Conservation (phyloP, 108 stramenopile species). For the Aurantiochytrium sp. region DNA sequence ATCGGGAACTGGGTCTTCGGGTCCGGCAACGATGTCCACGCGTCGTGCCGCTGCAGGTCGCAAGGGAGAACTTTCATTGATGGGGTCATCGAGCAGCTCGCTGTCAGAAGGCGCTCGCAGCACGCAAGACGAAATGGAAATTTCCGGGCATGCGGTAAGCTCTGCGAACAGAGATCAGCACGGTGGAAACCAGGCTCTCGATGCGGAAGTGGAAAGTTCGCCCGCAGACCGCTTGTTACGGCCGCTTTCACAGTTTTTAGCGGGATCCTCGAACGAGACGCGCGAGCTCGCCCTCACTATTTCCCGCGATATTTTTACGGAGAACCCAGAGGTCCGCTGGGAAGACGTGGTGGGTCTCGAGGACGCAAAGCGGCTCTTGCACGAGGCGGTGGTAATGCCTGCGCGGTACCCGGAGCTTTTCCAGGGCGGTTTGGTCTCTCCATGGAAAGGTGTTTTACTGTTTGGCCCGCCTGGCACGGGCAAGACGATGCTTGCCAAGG, state of each 20-base stretch:
- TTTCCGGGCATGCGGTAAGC: background rate
- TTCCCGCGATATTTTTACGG: slow-evolving; percentile 50
- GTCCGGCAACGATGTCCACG: no score
- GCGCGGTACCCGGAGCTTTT: slow-evolving; percentile 60
- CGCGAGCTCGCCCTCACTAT: slow-evolving; percentile 43
- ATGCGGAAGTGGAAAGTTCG: background rate
- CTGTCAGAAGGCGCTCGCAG: no score
- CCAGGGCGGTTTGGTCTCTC: slow-evolving; percentile 56
- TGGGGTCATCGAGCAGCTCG: no score
- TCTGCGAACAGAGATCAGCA: no score
- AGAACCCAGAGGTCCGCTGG: slow-evolving; percentile 38
- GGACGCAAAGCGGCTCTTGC: slow-evolving; percentile 47
- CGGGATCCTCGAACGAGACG: slow-evolving; percentile 40
- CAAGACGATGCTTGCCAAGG: slow-evolving; percentile 73
- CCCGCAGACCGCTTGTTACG: slow-evolving; percentile 20
- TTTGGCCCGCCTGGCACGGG: slow-evolving; percentile 68
- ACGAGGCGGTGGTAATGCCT: slow-evolving; percentile 64
- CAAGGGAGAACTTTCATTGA: no score
- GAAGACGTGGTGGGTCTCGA: slow-evolving; percentile 48
- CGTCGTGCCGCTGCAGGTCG: no score
- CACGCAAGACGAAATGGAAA: background rate
- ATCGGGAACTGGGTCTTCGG: no score
- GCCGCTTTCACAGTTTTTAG: slow-evolving; percentile 52
- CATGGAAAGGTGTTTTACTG: slow-evolving; percentile 62
- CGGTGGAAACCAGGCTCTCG: background rate